Evolutionary conservation across 768 basidiomycete genomes (phyloP).

Genomic region (Dictyophora rubrovolvata): DNA sequence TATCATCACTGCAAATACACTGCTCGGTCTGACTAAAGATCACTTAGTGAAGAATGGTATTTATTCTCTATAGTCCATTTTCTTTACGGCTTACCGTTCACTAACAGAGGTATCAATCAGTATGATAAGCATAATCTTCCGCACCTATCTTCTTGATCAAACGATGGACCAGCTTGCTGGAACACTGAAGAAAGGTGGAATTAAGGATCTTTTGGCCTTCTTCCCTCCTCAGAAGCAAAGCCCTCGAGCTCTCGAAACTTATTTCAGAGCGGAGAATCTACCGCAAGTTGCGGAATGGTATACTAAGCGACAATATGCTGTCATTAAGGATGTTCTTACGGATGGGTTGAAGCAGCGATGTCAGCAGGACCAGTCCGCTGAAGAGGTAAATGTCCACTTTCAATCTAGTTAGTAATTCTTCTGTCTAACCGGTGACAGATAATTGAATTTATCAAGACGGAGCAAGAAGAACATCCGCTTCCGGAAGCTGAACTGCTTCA

Average conservation of each 20-base stretch:
- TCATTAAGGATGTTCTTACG: slow-evolving; percentile 69
- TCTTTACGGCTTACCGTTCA: background rate
- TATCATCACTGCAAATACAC: slow-evolving; percentile 64
- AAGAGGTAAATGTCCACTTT: slow-evolving; percentile 41
- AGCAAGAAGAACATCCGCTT: slow-evolving; percentile 71
- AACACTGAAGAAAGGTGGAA: slow-evolving; percentile 72
- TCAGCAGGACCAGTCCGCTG: slow-evolving; percentile 56
- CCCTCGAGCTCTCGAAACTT: slow-evolving; percentile 63
- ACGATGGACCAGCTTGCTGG: slow-evolving; percentile 82
- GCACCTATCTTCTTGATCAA: slow-evolving; percentile 70
- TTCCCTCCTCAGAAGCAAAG: slow-evolving; percentile 81
- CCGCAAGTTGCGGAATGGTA: slow-evolving; percentile 87
- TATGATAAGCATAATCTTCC: slow-evolving; percentile 71
- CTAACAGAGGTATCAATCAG: slow-evolving; percentile 61
- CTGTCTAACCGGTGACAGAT: slow-evolving; percentile 39
- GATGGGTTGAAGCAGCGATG: slow-evolving; percentile 59
- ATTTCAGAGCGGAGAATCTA: slow-evolving; percentile 76
- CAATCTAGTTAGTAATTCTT: background rate
- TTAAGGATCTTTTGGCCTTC: slow-evolving; percentile 79
- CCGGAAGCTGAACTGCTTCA: slow-evolving; percentile 77
- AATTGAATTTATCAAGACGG: slow-evolving; percentile 57
- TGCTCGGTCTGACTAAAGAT: slow-evolving; percentile 81
- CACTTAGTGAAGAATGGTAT: slow-evolving; percentile 92
- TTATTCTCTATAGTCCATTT: slow-evolving; percentile 4
- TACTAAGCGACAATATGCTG: slow-evolving; percentile 78